Conservation (phyloP, 2,329 filamentous ascomycete species). For the Penicillium sclerotigenum region DNA sequence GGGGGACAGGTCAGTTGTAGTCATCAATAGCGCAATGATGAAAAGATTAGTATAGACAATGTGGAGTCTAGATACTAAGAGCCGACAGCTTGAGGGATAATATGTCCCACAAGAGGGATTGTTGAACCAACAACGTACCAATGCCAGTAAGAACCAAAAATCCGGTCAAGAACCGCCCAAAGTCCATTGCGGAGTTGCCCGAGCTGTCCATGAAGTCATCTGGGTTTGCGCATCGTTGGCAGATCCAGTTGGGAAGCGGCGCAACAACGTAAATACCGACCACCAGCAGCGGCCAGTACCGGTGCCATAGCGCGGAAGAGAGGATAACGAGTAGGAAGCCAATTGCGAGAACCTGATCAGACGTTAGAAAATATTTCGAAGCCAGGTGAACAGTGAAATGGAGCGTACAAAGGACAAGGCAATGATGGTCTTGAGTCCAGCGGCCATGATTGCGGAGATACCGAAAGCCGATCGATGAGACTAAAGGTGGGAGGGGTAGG, state of each 20-base stretch:
- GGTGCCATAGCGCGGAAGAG: constrained; percentile 89
- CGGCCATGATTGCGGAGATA: constrained; percentile 54
- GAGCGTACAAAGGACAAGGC: constrained; percentile 84
- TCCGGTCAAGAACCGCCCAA: constrained; percentile 89
- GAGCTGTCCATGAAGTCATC: constrained; percentile 93
- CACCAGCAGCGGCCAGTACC: constrained; percentile 92
- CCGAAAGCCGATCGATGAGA: constrained; percentile 17
- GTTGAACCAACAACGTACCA: constrained; percentile 58
- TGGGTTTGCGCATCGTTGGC: constrained; percentile 77
- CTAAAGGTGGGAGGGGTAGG: constrained; percentile 2
- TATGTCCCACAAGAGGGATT: not conserved
- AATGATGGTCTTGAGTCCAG: constrained; percentile 98
- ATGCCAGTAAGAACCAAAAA: constrained; percentile 98
- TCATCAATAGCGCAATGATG: not conserved
- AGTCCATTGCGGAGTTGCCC: constrained; percentile 80
- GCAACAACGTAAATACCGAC: constrained; percentile 94
- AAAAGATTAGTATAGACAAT: not conserved
- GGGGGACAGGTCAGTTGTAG: constrained; percentile 17
- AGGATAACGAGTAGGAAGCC: constrained; percentile 99
- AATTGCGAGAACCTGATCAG: constrained; percentile 75
- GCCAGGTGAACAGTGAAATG: not conserved
- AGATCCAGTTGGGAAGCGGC: constrained; percentile 95
- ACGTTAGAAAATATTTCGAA: constrained; percentile 4
- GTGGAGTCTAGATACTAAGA: not conserved
- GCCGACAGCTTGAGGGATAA: not conserved